phyloP scores from a whole-genome alignment of 805 yeast species.

The Candida awuae region DNA sequence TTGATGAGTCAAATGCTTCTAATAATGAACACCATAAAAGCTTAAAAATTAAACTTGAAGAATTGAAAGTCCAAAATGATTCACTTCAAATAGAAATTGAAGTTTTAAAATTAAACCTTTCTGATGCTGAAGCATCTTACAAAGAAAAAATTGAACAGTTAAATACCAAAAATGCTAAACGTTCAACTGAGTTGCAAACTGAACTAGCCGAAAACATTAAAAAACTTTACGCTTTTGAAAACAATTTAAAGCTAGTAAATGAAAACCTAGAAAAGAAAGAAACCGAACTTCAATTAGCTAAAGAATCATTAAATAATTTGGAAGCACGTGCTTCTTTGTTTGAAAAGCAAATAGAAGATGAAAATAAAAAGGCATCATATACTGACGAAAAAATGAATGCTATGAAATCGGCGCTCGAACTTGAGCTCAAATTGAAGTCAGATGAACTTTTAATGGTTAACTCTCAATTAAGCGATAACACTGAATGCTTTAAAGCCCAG shows the following conservation, averaged over 20 bases:
- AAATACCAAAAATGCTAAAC: neutral
- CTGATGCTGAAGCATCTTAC: constrained; percentile 2
- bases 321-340: no score
- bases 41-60: constrained; percentile 6
- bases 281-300: neutral
- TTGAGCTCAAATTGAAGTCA: no score
- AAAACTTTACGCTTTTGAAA: neutral
- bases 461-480: no score
- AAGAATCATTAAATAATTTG: no score
- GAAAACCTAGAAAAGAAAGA: neutral
- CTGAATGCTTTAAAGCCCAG: no score
- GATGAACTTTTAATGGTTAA: no score
- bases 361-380: no score
- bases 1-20: constrained; percentile 1
- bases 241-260: neutral
- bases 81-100: constrained; percentile 8
- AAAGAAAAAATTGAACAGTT: neutral
- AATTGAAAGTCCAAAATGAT: neutral
- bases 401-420: no score
- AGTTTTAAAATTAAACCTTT: constrained; percentile 2
- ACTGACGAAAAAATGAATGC: no score
- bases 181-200: neutral
- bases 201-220: neutral
- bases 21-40: neutral
- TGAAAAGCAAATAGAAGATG: no score